phyloP scores from a whole-genome alignment of 768 basidiomycete species.

The Tylopilus sp. region DNA sequence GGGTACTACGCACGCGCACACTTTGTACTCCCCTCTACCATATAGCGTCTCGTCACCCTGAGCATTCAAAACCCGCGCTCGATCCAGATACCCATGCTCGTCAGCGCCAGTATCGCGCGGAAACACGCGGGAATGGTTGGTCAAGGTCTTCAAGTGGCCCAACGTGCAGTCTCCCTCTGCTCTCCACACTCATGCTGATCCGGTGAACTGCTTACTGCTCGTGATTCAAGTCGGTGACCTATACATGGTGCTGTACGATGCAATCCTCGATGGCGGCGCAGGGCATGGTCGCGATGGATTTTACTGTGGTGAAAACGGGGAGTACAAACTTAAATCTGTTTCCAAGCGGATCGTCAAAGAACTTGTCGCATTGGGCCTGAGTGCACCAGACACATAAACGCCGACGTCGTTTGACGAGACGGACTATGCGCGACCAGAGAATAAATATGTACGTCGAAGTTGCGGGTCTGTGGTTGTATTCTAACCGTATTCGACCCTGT shows the following conservation, averaged over 20 bases:
- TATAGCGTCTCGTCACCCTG: constrained; percentile 35
- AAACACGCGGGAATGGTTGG: constrained; percentile 54
- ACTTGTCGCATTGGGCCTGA: background rate
- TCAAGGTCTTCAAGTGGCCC: constrained; percentile 51
- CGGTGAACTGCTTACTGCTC: background rate
- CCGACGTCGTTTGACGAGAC: constrained; percentile 42
- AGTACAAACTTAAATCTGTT: constrained; percentile 42
- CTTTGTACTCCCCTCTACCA: background rate
- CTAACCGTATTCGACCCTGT: background rate
- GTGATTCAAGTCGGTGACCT: constrained; percentile 38
- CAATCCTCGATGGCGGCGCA: constrained; percentile 14
- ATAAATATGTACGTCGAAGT: background rate
- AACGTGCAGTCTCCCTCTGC: too few relatives aligned
- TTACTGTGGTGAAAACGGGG: constrained; percentile 50
- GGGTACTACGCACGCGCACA: background rate
- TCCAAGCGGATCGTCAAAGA: constrained; percentile 37
- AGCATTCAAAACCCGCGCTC: constrained; percentile 46
- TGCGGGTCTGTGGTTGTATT: too few relatives aligned
- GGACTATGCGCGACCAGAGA: constrained; percentile 2
- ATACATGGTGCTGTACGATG: constrained; percentile 41
- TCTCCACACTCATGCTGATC: too few relatives aligned
- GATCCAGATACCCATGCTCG: constrained; percentile 48
- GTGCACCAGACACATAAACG: background rate
- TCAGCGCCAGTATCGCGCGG: constrained; percentile 43
- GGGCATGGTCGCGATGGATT: constrained; percentile 39